phyloP scores from a whole-genome alignment of 768 basidiomycete species.

The Solioccasus polychromus region DNA sequence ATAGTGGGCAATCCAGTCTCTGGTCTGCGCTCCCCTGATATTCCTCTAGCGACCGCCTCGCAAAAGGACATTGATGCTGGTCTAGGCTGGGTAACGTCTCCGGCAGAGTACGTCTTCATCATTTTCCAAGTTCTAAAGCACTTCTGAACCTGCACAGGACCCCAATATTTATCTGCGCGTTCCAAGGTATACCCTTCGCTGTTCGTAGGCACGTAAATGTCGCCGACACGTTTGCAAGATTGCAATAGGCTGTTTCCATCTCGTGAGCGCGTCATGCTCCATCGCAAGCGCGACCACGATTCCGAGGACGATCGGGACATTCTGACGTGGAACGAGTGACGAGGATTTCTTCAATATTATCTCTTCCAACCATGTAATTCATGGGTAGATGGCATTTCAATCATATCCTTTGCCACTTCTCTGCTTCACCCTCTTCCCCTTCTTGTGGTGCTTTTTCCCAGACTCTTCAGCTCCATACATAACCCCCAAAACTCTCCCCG shows the following conservation, averaged over 20 bases:
- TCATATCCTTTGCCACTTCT: constrained; percentile 94
- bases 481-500: constrained; percentile 41
- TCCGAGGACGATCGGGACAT: constrained; percentile 52
- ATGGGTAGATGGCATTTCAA: constrained; percentile 2
- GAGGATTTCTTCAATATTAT: background rate
- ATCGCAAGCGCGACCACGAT: constrained; percentile 72
- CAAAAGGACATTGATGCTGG: constrained; percentile 50
- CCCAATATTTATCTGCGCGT: constrained; percentile 76
- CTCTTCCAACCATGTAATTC: background rate
- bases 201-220: background rate
- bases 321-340: constrained; percentile 70
- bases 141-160: constrained; percentile 45
- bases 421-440: constrained; percentile 77
- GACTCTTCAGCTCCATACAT: constrained; percentile 35
- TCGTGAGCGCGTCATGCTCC: constrained; percentile 62
- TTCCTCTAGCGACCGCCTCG: constrained; percentile 47
- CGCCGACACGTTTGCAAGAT: constrained; percentile 33
- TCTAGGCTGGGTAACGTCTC: constrained; percentile 60
- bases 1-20: constrained; percentile 18
- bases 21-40: background rate
- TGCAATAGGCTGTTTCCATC: constrained; percentile 74
- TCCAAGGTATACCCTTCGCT: constrained; percentile 41
- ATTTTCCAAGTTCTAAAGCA: background rate
- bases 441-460: constrained; percentile 86
- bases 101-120: constrained; percentile 51